A percentile compares a stretch with the other conserved stretches of the same genome.
Conservation (phyloP, 306 rosid genomes). For the Vigna mungo region DNA sequence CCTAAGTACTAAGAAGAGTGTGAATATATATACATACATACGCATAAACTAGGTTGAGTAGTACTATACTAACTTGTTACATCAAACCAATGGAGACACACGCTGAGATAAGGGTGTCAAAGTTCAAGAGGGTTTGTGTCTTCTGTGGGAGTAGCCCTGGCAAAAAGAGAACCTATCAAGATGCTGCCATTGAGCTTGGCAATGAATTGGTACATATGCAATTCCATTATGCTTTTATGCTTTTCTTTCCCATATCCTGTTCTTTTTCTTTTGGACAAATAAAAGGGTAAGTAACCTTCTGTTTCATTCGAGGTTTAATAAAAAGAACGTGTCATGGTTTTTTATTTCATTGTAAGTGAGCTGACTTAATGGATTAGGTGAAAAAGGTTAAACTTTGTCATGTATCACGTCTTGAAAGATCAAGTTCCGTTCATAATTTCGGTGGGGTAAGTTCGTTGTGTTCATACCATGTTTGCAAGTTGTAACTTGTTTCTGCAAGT, state of each 20-base stretch:
- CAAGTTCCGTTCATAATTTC: conserved; percentile 28
- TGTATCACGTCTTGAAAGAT: not conserved
- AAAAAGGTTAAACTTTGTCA: conserved; percentile 19
- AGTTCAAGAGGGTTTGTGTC: conserved; percentile 92
- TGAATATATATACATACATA: not conserved
- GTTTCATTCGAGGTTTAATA: conserved; percentile 7
- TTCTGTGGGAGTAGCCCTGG: conserved; percentile 99
- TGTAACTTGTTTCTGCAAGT: conserved; percentile 28
- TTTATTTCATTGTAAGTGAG: not conserved
- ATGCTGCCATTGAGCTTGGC: conserved; percentile 97
- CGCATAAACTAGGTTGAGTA: conserved; percentile 1
- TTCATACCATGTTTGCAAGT: conserved; percentile 53
- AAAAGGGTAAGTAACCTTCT: conserved; percentile 8
- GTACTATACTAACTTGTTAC: not conserved
- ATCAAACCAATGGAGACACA: conserved; percentile 63
- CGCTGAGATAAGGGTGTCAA: conserved; percentile 73
- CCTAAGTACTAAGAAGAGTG: not conserved
- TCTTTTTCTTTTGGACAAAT: not conserved
- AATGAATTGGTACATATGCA: conserved; percentile 79
- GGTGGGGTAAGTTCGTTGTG: conserved; percentile 48
- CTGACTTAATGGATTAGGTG: conserved; percentile 22
- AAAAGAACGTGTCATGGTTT: not conserved
- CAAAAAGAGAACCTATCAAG: conserved; percentile 89
- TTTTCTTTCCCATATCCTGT: not conserved
- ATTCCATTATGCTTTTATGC: not conserved